These are phyloP conservation scores for Neurospora sp. DNA, from an alignment of 495 filamentous ascomycete species.

Conservation along the genomic window DNA sequence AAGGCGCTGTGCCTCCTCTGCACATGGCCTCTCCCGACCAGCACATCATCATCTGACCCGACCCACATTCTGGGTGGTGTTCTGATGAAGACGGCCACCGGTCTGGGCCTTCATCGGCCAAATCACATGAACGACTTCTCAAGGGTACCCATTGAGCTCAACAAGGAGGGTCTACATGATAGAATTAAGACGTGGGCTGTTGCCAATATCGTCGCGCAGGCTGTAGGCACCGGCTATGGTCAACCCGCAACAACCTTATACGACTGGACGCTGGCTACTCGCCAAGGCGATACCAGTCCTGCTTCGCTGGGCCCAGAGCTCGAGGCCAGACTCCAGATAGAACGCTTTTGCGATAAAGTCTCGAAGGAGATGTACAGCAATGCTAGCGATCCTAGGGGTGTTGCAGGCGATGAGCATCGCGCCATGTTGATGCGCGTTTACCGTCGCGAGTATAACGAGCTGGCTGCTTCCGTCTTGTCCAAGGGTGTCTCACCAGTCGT, in stretches of 20 bases:
- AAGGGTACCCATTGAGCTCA: conserved; percentile 68
- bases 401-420: conserved; percentile 60
- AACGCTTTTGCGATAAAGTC: conserved; percentile 77
- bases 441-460: conserved; percentile 44
- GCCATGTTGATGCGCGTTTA: conserved; percentile 54
- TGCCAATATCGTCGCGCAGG: conserved; percentile 89
- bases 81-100: conserved; percentile 89
- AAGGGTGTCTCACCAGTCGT: conserved; percentile 48
- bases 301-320: conserved; percentile 60
- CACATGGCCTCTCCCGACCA: conserved; percentile 83
- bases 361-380: conserved; percentile 78
- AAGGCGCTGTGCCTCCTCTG: conserved; percentile 85
- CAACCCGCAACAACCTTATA: conserved; percentile 83
- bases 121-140: conserved; percentile 88
- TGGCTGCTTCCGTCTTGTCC: conserved; percentile 41
- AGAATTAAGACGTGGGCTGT: conserved; percentile 84
- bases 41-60: conserved; percentile 75
- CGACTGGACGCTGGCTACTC: conserved; percentile 69
- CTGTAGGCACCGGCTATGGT: conserved; percentile 81
- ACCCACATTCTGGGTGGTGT: conserved; percentile 84
- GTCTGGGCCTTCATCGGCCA: conserved; percentile 81
- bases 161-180: conserved; percentile 75
- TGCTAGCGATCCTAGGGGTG: conserved; percentile 59
- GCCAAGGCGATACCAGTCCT: conserved; percentile 50
- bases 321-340: conserved; percentile 61